Conservation (phyloP, 129 eudicot species). For the Silybum marianum region DNA sequence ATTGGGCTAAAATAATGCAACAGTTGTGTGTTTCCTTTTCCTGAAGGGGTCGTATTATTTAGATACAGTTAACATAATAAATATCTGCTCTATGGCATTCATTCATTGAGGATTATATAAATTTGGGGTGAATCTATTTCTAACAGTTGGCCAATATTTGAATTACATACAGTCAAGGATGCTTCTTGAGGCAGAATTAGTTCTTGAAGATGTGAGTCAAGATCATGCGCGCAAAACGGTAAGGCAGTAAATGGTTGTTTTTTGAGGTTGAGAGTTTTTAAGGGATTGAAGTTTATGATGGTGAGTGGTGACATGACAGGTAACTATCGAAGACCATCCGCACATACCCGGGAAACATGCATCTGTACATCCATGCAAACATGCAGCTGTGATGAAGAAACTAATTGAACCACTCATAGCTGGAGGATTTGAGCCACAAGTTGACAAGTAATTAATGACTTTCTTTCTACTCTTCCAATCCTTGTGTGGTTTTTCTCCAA, state of each 20-base stretch:
- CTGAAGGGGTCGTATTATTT: not conserved
- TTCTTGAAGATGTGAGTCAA: slow-evolving; percentile 97
- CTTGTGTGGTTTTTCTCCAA: not conserved
- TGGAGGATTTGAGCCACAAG: slow-evolving; percentile 97
- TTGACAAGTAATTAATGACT: slow-evolving; percentile 83
- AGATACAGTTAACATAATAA: not conserved
- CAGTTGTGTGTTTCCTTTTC: not conserved
- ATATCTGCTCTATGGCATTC: not conserved
- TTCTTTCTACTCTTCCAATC: not conserved
- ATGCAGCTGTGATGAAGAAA: slow-evolving; percentile 99
- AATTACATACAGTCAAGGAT: slow-evolving; percentile 84
- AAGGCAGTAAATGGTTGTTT: slow-evolving; percentile 35
- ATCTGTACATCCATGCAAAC: slow-evolving; percentile 95
- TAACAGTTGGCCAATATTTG: slow-evolving; percentile 5
- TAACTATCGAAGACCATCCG: slow-evolving; percentile 97
- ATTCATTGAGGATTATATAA: not conserved
- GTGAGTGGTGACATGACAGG: too few relatives aligned
- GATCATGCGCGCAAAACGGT: slow-evolving; percentile 98
- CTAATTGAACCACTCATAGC: slow-evolving; percentile 89
- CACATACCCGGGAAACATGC: slow-evolving; percentile 97
- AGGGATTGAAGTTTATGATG: not conserved
- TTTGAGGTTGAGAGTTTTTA: not conserved
- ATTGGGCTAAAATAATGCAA: not conserved
- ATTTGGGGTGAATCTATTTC: not conserved
- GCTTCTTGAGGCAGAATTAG: slow-evolving; percentile 92